Conservation (phyloP, 2,329 filamentous ascomycete species). For the Lasiodiplodia gonubiensis region DNA sequence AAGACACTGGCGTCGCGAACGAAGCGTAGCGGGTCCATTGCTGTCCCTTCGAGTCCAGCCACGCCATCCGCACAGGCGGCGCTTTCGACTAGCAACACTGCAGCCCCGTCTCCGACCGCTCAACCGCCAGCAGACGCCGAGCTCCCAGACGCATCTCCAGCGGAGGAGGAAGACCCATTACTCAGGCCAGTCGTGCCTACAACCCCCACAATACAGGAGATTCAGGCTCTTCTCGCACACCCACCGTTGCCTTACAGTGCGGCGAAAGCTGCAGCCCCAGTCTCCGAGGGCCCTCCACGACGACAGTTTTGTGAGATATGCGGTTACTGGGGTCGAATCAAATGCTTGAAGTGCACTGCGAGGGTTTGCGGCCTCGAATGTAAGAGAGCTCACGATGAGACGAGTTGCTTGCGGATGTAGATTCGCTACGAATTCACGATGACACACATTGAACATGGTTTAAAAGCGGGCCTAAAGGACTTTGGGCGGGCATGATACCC, state of each 20-base stretch:
- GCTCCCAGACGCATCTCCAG: not conserved
- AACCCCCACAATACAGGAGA: constrained; percentile 64
- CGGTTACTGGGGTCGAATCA: constrained; percentile 79
- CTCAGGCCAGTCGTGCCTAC: constrained; percentile 64
- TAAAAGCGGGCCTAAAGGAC: not conserved
- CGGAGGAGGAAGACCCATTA: constrained; percentile 56
- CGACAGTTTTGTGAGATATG: constrained; percentile 78
- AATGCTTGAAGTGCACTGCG: constrained; percentile 78
- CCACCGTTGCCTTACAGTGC: constrained; percentile 73
- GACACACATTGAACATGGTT: not conserved
- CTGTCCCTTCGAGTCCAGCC: constrained; percentile 3
- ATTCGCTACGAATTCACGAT: not conserved
- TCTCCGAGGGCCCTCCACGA: constrained; percentile 54
- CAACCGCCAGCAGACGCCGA: constrained; percentile 4
- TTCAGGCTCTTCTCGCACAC: constrained; percentile 67
- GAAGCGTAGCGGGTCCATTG: constrained; percentile 16
- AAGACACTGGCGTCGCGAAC: constrained; percentile 17
- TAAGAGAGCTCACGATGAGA: constrained; percentile 72
- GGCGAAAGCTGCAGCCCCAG: constrained; percentile 54
- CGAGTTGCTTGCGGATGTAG: constrained; percentile 53
- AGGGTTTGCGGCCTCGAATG: constrained; percentile 80
- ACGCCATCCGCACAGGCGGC: constrained; percentile 29
- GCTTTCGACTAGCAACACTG: constrained; percentile 33
- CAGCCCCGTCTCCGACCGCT: constrained; percentile 28
- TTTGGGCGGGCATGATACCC: constrained; percentile 15